A percentile compares a stretch with the other conserved stretches of the same genome.
These are phyloP conservation scores for Malbranchea cinnamomea DNA, from an alignment of 2,329 filamentous ascomycete genomes.

Conservation along the genomic window DNA sequence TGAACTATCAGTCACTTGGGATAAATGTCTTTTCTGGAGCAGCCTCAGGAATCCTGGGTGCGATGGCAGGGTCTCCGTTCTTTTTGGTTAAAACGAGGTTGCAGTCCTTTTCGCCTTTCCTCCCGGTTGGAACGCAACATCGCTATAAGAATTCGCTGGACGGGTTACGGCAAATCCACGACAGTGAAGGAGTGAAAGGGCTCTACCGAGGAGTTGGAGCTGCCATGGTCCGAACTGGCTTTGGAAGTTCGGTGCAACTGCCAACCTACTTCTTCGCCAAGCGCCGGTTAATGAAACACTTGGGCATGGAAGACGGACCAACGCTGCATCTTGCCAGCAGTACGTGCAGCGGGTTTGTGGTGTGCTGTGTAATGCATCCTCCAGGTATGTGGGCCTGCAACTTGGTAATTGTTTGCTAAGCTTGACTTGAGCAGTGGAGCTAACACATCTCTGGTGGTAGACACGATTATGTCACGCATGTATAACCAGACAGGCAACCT, in stretches of 20 bases:
- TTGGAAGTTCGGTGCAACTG: conserved; percentile 87
- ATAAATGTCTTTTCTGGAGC: conserved; percentile 93
- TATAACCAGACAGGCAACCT: conserved; percentile 98
- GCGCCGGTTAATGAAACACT: conserved; percentile 62
- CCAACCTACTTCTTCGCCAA: conserved; percentile 99
- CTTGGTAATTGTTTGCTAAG: conserved; percentile 6
- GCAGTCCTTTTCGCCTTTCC: conserved; percentile 82
- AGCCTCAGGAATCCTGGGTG: conserved; percentile 75
- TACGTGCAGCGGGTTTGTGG: conserved; percentile 81
- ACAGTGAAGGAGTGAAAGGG: conserved; percentile 59
- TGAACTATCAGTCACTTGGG: conserved; percentile 63
- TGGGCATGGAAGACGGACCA: conserved; percentile 82
- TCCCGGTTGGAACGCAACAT: conserved; percentile 95
- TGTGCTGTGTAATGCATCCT: conserved; percentile 96
- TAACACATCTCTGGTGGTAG: conserved; percentile 24
- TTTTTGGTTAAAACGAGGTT: conserved; percentile 95
- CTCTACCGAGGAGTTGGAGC: conserved; percentile 83
- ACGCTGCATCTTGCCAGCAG: conserved; percentile 80
- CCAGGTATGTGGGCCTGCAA: conserved; percentile 44
- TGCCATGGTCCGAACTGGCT: conserved; percentile 90
- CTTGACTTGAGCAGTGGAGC: background rate
- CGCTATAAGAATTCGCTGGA: conserved; percentile 74
- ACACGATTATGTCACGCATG: conserved; percentile 96
- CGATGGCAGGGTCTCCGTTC: conserved; percentile 85
- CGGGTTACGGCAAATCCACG: conserved; percentile 67